Conservation (phyloP, 371 early-diverging fungal species). For the Circinella umbellata region DNA sequence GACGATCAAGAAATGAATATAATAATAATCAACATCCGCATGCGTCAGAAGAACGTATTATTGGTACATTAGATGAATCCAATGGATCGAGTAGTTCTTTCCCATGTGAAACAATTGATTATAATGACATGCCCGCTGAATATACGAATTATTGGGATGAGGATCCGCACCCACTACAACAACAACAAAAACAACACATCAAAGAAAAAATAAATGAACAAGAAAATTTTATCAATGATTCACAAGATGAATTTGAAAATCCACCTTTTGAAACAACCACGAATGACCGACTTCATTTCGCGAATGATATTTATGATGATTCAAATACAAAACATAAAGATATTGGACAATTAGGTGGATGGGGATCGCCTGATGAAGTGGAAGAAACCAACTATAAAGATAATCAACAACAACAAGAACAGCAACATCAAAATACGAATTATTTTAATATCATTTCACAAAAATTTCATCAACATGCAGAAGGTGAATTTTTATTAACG, state of each 20-base stretch:
- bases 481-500: constrained; percentile 27
- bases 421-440: neutral
- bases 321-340: neutral
- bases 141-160: neutral
- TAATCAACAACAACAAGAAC: neutral
- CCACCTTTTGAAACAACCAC: neutral
- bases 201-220: neutral
- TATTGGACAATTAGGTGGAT: neutral
- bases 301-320: constrained; percentile 17
- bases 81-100: constrained; percentile 3
- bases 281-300: constrained; percentile 11
- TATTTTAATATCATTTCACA: neutral
- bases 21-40: neutral
- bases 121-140: neutral
- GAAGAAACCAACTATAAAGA: constrained; percentile 1
- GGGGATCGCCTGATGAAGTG: neutral
- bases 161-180: neutral
- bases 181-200: neutral
- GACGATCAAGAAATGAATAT: constrained; percentile 18
- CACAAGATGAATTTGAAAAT: neutral
- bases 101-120: neutral
- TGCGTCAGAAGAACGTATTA: constrained; percentile 5
- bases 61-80: constrained; percentile 3
- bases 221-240: too few relatives aligned
- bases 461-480: constrained; percentile 8